Base-by-base conservation (phyloP, 2,329 filamentous ascomycete species). In the Leptosphaerulina australis region DNA sequence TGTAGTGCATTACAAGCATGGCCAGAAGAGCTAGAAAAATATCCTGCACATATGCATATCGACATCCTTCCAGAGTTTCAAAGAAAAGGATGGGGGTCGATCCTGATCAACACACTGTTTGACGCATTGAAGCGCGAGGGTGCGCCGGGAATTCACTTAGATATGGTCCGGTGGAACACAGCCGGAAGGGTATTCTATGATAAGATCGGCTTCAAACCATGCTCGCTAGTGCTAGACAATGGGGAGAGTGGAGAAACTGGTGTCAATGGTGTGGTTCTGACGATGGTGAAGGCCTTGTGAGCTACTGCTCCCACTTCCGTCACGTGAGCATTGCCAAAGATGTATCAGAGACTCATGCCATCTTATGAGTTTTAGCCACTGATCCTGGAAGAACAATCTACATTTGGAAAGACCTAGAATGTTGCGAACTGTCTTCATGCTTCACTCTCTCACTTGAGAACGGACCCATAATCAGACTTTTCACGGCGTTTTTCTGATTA, bases 41-140 rank as follows among this genome's bases (percentile, higher is more conserved):
- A 66, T 50, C 67, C 70, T 0, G 71, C 69, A 5, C 73, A 75
- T 58, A 56, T 75, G 15, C 72, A 75, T 31, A 68, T 75, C 34
- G 63, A 75, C 39, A 64, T 75, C 8, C 39, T 74, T 36, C 64
- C 68, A 0, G 60, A 64, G 29, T 69, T 59, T 30, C 70, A 72
- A 43, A 52, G 66, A 8, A 59, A 59, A 24, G 71, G 72, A 0
- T 70, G 59, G 55, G 73, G 73, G 1, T 45, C 31, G 14, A 34
- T 47, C 17, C 33, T 74, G 29, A 59, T 74, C n/a, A 46, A 62
- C n/a, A 50, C 30, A 0, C 61, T 70, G 17, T 55, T 68, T 28
- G 47, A 55, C 3, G 54, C 43, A 10, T 36, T 70, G 6, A 65
- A 58, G 45, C 51, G 36, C 9, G 10, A 55, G 2, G 67, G 67